Base-by-base conservation (phyloP, 495 filamentous ascomycete species). In the Parathielavia hyrcaniae region DNA sequence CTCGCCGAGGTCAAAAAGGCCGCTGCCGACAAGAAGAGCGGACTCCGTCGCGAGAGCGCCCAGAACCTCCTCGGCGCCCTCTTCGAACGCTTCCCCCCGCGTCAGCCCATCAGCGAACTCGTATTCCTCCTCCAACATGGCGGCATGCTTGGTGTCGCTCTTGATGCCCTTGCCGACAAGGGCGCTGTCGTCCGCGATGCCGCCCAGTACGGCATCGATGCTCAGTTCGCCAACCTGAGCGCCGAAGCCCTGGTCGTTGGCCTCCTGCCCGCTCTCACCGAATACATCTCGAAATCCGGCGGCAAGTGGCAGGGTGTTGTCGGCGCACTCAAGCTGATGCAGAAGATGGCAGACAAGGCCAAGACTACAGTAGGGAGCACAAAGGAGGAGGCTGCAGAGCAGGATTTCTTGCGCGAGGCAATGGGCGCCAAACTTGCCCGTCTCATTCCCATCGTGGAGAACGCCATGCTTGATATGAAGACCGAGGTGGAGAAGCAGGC, bases 291-390 rank as follows among this genome's bases (percentile, higher is more conserved):
- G 67, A 92, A 88, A 69, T 80, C 81, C 54, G 83, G 86, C 20
- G 90, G 87, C 56, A 98, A 97, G 73, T 97, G 91, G 91, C 93
- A 99, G 72, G 92, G 93, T 17, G 86, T 86, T 34, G 87, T 96
- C 40, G 92, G 88, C 53, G 93, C 89, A 20, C 84, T 86, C 63
- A 78, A 83, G 61, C 75, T 96, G 48, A 73, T 99, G 57, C 89
- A 90, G 62, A 88, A 83, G 71, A 92, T 96, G 86, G 92, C 93
- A 40, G 84, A 89, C 71, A 93, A 93, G 74, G 88, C 92, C 8
- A 88, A 95, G 75, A 83, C 95, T 68, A 86, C 87, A 46, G 80
- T 84, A 46, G 90, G 87, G 12, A 81, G 79, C 62, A 84, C 80
- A 55, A 82, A 81, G 61, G 90, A 96, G 62, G 84, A 92, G 65